A percentile compares a stretch with the other conserved stretches of the same genome.
Evolutionary conservation across 2,329 filamentous ascomycete species (phyloP).

Genomic region (Hypoxylon sp.): DNA sequence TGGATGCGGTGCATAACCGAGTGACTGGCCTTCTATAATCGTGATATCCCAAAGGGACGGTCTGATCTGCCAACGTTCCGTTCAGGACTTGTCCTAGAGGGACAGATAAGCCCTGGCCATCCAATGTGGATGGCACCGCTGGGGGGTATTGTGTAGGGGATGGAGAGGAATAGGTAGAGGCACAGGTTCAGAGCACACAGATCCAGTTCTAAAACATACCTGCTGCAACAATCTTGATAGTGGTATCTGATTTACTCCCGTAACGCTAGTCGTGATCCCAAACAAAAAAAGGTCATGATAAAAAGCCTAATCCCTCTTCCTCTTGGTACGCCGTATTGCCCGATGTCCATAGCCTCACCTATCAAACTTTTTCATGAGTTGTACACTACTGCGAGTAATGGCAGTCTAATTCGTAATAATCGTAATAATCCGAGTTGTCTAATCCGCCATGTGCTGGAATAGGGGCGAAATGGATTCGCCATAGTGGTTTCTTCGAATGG

Average conservation of each 20-base stretch:
- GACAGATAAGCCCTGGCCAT: constrained; percentile 73
- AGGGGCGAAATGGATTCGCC: constrained; percentile 81
- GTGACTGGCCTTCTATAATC: constrained; percentile 50
- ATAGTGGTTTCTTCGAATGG: constrained; percentile 95
- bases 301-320: constrained; percentile 25
- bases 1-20: constrained; percentile 40
- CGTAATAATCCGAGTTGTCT: constrained; percentile 42
- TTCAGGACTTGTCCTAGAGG: constrained; percentile 77
- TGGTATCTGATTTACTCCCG: constrained; percentile 42
- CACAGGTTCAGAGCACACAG: constrained; percentile 14
- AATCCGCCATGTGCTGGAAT: constrained; percentile 73
- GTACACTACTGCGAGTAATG: constrained; percentile 31
- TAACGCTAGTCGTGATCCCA: constrained; percentile 37
- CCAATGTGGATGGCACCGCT: constrained; percentile 80
- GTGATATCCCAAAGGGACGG: constrained; percentile 42
- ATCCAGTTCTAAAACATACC: constrained; percentile 40
- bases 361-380: constrained; percentile 37
- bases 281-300: constrained; percentile 30
- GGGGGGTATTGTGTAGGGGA: constrained; percentile 55
- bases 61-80: constrained; percentile 81
- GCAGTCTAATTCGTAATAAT: constrained; percentile 34
- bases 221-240: constrained; percentile 34
- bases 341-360: constrained; percentile 36
- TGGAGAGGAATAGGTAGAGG: constrained; percentile 10
- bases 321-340: constrained; percentile 43